Conservation (phyloP, 805 yeast species). For the Lipomyces starkeyi region DNA sequence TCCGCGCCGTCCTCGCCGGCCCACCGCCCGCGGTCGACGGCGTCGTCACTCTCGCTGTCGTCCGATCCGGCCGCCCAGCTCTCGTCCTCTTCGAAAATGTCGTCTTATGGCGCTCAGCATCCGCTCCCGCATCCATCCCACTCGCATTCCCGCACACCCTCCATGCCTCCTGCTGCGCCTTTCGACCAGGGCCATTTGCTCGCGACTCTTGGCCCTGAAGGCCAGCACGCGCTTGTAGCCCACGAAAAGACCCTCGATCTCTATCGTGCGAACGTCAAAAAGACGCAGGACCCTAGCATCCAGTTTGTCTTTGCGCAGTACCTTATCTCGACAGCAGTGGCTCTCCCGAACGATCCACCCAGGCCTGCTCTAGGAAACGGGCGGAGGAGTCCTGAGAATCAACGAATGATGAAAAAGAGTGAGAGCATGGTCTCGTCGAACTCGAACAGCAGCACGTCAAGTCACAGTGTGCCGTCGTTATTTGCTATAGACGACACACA, state of each 20-base stretch:
- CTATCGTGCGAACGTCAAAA: conserved; percentile 84
- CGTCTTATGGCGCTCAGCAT: conserved; percentile 6
- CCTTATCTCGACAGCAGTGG: conserved; percentile 80
- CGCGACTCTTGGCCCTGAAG: conserved; percentile 31
- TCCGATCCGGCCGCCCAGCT: conserved; percentile 8
- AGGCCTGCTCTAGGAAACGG: neutral
- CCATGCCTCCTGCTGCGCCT: conserved; percentile 29
- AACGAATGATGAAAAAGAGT: conserved; percentile 8
- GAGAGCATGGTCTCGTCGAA: conserved; percentile 17
- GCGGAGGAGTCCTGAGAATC: neutral
- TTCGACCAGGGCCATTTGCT: conserved; percentile 36
- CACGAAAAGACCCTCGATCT: conserved; percentile 83
- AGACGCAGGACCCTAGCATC: conserved; percentile 83
- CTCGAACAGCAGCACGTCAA: conserved; percentile 14
- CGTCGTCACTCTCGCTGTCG: conserved; percentile 15
- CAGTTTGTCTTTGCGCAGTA: conserved; percentile 90
- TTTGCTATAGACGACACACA: conserved; percentile 15
- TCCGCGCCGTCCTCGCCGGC: conserved; percentile 18
- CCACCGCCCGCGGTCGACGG: conserved; percentile 24
- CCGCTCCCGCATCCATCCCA: neutral
- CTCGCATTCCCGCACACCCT: conserved; percentile 24
- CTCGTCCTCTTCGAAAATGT: neutral
- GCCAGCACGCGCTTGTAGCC: conserved; percentile 57
- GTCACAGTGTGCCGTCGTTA: conserved; percentile 17
- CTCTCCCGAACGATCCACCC: conserved; percentile 21